Conservation (phyloP, 306 rosid species). For the Dalbergia oliveri region DNA sequence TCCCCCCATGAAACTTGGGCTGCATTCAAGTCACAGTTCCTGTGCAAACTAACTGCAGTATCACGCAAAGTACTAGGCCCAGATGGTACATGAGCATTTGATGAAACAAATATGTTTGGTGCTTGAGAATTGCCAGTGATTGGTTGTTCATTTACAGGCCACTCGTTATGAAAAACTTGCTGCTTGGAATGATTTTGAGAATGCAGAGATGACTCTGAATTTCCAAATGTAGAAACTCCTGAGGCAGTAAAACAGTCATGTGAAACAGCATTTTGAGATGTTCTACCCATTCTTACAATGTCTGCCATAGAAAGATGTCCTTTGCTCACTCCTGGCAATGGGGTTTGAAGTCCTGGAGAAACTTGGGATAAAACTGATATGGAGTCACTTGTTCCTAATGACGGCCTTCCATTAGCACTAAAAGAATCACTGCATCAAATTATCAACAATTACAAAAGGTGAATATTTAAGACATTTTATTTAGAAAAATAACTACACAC, state of each 20-base stretch:
- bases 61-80: conserved; percentile 41
- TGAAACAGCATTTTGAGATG: conserved; percentile 49
- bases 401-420: conserved; percentile 54
- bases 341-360: conserved; percentile 51
- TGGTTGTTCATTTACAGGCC: conserved; percentile 63
- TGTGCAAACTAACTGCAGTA: conserved; percentile 43
- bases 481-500: conserved; percentile 21
- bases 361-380: conserved; percentile 46
- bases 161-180: conserved; percentile 50
- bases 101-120: conserved; percentile 36
- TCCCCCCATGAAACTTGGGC: conserved; percentile 45
- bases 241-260: conserved; percentile 46
- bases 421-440: conserved; percentile 68
- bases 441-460: conserved; percentile 13
- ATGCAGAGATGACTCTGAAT: conserved; percentile 43
- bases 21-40: conserved; percentile 49
- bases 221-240: conserved; percentile 49
- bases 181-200: conserved; percentile 51
- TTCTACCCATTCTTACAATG: conserved; percentile 66
- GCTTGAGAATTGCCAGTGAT: conserved; percentile 37
- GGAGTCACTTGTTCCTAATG: conserved; percentile 50
- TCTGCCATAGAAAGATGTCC: conserved; percentile 77
- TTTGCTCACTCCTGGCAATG: conserved; percentile 47
- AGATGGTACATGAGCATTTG: conserved; percentile 41
- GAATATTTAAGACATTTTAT: conserved; percentile 24